phyloP scores from a whole-genome alignment of 139 green algal species.

The Zygnema cylindricum region DNA sequence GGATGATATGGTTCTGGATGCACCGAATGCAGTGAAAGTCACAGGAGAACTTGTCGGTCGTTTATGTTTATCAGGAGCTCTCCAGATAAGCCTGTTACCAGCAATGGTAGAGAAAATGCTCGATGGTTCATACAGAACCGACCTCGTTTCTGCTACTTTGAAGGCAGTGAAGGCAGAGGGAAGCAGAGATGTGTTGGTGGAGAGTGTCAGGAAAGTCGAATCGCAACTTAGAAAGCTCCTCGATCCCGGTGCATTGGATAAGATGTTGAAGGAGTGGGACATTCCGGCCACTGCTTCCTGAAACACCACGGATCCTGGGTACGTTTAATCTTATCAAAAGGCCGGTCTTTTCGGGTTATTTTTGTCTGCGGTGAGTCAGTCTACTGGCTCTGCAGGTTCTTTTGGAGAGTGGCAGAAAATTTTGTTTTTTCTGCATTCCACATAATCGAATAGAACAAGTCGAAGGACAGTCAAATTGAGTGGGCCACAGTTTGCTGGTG shows the following conservation, averaged over 20 bases:
- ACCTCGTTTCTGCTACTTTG: neutral
- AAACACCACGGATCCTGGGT: too few species aligned
- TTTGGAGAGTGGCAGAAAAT: too few species aligned
- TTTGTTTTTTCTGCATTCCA: too few species aligned
- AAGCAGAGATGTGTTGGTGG: neutral
- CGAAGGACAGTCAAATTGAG: too few species aligned
- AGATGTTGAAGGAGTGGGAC: neutral
- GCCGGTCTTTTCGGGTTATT: too few species aligned
- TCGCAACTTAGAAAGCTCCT: neutral
- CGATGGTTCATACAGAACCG: neutral
- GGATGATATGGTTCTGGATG: slow-evolving; percentile 5
- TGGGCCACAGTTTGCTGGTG: too few species aligned
- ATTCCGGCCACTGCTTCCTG: neutral
- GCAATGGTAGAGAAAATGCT: slow-evolving; percentile 1
- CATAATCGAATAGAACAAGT: too few species aligned
- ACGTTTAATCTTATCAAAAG: too few species aligned
- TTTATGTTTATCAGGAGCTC: neutral
- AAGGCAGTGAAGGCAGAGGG: neutral
- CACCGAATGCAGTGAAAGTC: neutral
- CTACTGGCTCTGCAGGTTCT: too few species aligned
- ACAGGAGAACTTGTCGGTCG: neutral
- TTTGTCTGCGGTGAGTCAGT: too few species aligned
- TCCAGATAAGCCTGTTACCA: neutral
- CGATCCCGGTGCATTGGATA: neutral
- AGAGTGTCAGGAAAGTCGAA: neutral